A percentile compares a stretch with the other conserved stretches of the same genome.
These are phyloP conservation scores for Stenocarpella maydis DNA, from an alignment of 2,329 filamentous ascomycete genomes.

Conservation along the genomic window DNA sequence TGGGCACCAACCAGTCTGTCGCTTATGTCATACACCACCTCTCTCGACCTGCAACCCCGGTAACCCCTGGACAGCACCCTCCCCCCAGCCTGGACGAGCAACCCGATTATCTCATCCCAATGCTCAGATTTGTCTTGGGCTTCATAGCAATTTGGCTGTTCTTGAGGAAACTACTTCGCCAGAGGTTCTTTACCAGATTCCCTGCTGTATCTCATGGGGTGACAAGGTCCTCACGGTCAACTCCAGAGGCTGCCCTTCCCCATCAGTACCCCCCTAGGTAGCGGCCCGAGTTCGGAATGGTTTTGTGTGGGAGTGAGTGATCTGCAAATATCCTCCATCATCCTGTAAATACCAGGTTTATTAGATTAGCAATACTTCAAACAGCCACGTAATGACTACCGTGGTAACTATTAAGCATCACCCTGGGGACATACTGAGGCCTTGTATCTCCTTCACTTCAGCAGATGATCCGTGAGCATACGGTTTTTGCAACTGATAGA, in stretches of 20 bases:
- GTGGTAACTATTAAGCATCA: neutral
- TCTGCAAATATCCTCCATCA: neutral
- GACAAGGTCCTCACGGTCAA: neutral
- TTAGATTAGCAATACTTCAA: neutral
- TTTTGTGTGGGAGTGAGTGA: neutral
- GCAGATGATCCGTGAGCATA: neutral
- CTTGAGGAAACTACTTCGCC: neutral
- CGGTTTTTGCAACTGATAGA: neutral
- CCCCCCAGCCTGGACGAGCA: neutral
- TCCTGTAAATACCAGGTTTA: neutral
- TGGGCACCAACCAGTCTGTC: no score
- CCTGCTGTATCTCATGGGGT: neutral
- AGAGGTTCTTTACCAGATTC: neutral
- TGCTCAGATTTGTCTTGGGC: neutral
- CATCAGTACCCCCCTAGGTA: no score
- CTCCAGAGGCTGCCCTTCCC: neutral
- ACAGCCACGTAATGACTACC: neutral
- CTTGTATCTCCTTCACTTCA: neutral
- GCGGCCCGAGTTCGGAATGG: neutral
- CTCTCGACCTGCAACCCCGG: neutral
- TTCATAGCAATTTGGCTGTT: neutral
- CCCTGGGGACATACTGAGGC: neutral
- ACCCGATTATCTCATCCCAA: neutral
- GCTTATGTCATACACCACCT: neutral
- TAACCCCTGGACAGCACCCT: no score